phyloP scores from a whole-genome alignment of 768 basidiomycete genomes.

The Russula sp. region DNA sequence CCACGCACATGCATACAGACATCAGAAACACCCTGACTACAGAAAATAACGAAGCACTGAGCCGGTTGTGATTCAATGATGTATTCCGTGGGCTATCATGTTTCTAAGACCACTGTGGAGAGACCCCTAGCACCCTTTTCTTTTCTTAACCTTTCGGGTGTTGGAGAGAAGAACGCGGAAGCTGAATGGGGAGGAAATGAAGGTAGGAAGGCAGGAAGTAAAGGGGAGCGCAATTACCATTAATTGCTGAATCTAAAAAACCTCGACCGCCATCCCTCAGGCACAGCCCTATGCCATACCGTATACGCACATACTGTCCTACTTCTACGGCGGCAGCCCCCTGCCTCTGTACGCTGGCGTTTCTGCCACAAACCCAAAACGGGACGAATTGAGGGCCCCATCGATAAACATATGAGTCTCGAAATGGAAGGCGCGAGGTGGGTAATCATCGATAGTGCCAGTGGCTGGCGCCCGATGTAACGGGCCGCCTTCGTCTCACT shows the following conservation, averaged over 20 bases:
- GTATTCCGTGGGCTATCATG: no score
- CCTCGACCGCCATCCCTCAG: not conserved
- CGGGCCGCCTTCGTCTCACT: not conserved
- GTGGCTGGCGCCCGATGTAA: constrained; percentile 11
- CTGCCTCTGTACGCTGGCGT: not conserved
- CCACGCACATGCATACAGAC: not conserved
- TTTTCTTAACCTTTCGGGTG: no score
- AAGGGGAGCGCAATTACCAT: not conserved
- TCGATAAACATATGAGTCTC: constrained; percentile 1
- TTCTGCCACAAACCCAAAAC: not conserved
- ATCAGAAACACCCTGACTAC: no score
- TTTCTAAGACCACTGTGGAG: not conserved
- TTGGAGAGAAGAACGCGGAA: not conserved
- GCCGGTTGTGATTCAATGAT: no score
- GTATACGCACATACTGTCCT: not conserved
- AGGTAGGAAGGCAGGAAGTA: not conserved
- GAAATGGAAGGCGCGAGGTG: not conserved
- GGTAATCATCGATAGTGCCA: constrained; percentile 11
- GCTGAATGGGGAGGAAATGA: not conserved
- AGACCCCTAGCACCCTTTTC: not conserved
- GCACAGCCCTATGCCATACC: not conserved
- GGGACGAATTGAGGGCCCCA: not conserved
- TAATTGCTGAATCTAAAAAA: constrained; percentile 5
- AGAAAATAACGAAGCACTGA: no score
- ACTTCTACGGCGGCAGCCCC: not conserved